Evolutionary conservation across 2,329 filamentous ascomycete genomes (phyloP), one percentile per base, ranked within the genome.

Genomic region (Clonostachys byssicola): DNA sequence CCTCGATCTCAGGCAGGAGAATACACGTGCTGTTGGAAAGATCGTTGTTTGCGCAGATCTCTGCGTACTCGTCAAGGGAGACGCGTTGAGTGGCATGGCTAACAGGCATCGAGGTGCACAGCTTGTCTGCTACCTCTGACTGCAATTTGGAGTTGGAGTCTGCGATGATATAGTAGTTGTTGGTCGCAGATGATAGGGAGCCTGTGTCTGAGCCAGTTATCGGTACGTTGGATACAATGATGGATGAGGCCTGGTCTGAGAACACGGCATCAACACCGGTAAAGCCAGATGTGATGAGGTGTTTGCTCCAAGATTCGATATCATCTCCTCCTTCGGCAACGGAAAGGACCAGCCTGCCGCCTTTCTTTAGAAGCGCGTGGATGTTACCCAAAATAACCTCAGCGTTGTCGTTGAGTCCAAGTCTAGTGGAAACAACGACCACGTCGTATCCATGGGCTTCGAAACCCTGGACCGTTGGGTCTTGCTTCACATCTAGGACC

Each of bases 401-500:
- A 63, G 49, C 8, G 47, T 50, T 3, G 47, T 49, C 2, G 60
- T 63, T 6, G 58, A 61, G 33, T 63, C 60, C 1, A 64, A 30
- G 42, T 3, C 60, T 60, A 40, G 61, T 60, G 2, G 60, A 49
- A 16, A 61, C 57, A 34, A 63, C 30, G 39, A 66, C 47, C 2
- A 66, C 45, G 40, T 65, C 63, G 44, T 57, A 66, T 3, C 47
- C 50, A 0, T 46, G 48, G 1, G 46, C 43, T 6, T 59, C 52
- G 39, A 63, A 65, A 0, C 60, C 62, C 41, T 66, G 63, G 6
- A 52, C 52, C 4, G 53, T 2, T 0, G 61, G 56, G 34, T 61
- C 53, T 14, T 51, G 52, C 47, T 61, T 52, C 20, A 67, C 56
- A 42, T 72, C 61, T 3, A 72, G 56, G 2, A 46, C 44, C n/a